Evolutionary conservation across 1,284 basidiomycete genomes (phyloP).

Genomic region (Microbotryum saponariae): DNA sequence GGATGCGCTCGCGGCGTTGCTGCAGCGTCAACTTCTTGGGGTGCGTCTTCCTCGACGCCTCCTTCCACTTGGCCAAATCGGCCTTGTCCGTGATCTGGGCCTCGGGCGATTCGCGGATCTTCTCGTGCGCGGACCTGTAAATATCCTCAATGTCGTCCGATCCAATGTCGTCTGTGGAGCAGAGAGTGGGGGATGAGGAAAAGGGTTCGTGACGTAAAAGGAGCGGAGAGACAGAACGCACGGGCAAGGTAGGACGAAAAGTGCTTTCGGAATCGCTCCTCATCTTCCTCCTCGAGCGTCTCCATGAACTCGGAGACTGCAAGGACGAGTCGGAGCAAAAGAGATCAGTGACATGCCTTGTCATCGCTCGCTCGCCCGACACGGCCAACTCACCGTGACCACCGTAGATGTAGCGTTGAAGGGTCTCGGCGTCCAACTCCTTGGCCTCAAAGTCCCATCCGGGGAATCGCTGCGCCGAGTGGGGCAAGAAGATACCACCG

Average conservation of each 20-base stretch:
- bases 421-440: slow-evolving; percentile 84
- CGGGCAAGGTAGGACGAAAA: slow-evolving; percentile 63
- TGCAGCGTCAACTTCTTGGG: slow-evolving; percentile 63
- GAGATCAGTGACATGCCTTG: neutral
- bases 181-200: no score
- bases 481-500: slow-evolving; percentile 95
- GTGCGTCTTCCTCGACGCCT: slow-evolving; percentile 71
- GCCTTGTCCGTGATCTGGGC: slow-evolving; percentile 86
- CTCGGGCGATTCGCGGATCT: slow-evolving; percentile 88
- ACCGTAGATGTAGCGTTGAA: slow-evolving; percentile 98
- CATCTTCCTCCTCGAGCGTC: slow-evolving; percentile 98
- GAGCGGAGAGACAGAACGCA: no score
- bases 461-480: slow-evolving; percentile 97
- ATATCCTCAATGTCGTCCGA: slow-evolving; percentile 98
- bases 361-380: neutral
- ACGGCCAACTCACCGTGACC: slow-evolving; percentile 44
- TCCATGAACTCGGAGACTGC: slow-evolving; percentile 97
- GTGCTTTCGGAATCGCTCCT: slow-evolving; percentile 99
- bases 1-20: slow-evolving; percentile 66
- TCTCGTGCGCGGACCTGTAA: slow-evolving; percentile 54
- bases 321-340: slow-evolving; percentile 37
- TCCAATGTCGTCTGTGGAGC: slow-evolving; percentile 64
- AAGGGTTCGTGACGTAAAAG: no score
- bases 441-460: slow-evolving; percentile 94
- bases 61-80: slow-evolving; percentile 74